Evolutionary conservation across 371 early-diverging fungal genomes (phyloP).

Genomic region (Apophysomyces sp.): DNA sequence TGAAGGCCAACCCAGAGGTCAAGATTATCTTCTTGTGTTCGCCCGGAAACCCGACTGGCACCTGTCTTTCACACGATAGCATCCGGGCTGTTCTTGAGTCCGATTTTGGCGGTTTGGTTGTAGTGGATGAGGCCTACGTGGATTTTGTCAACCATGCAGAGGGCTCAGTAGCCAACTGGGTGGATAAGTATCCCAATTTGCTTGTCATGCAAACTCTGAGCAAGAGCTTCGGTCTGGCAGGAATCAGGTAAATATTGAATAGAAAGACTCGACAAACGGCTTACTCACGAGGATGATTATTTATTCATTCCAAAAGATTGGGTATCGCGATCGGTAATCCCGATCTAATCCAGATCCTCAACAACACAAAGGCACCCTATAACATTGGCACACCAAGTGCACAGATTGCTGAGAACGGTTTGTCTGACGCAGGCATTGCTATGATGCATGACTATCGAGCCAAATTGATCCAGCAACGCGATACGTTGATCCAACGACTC

Average conservation of each 20-base stretch:
- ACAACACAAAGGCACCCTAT: constrained; percentile 98
- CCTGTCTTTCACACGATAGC: constrained; percentile 66
- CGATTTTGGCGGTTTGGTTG: constrained; percentile 76
- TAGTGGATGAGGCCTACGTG: constrained; percentile 98
- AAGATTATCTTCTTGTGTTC: constrained; percentile 94
- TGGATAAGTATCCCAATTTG: constrained; percentile 84
- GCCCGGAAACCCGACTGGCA: constrained; percentile 98
- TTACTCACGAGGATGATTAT: too few relatives aligned
- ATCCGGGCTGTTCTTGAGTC: constrained; percentile 74
- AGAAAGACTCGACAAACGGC: too few relatives aligned
- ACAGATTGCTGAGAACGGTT: constrained; percentile 73
- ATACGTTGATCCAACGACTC: constrained; percentile 57
- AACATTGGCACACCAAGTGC: constrained; percentile 91
- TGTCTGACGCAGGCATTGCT: constrained; percentile 69
- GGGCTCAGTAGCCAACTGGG: constrained; percentile 77
- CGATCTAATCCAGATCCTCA: constrained; percentile 82
- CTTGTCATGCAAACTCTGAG: constrained; percentile 96
- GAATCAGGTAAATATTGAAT: constrained; percentile 71
- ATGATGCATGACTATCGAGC: constrained; percentile 64
- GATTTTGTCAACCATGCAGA: constrained; percentile 81
- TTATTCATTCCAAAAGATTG: constrained; percentile 49
- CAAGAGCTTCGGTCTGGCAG: constrained; percentile 97
- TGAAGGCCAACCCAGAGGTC: constrained; percentile 70
- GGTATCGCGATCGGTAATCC: constrained; percentile 87
- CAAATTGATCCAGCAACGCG: constrained; percentile 65